phyloP scores from a whole-genome alignment of 2,329 filamentous ascomycete genomes.

The Sarocladium kiliense region DNA sequence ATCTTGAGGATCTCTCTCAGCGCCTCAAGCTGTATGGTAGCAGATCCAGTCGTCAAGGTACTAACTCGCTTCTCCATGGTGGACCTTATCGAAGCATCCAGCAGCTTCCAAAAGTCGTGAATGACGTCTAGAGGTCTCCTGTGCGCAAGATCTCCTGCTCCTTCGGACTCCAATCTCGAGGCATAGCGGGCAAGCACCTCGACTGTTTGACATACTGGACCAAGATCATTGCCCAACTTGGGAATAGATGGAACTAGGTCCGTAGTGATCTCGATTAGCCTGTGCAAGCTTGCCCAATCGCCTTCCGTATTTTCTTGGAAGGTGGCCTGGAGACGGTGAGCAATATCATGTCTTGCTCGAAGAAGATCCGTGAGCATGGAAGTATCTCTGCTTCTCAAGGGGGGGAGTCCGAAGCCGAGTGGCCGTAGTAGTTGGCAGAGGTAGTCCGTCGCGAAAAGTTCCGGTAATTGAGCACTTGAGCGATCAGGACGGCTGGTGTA shows the following conservation, averaged over 20 bases:
- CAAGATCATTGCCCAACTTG: conserved; percentile 39
- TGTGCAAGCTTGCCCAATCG: conserved; percentile 35
- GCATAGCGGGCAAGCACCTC: neutral
- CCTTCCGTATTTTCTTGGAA: conserved; percentile 38
- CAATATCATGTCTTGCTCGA: conserved; percentile 1
- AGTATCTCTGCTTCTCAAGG: neutral
- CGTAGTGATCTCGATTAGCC: conserved; percentile 36
- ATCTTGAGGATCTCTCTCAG: neutral
- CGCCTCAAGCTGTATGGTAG: neutral
- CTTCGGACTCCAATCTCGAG: conserved; percentile 21
- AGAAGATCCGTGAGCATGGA: neutral
- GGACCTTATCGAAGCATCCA: neutral
- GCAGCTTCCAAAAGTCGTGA: conserved; percentile 4
- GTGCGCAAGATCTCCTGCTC: conserved; percentile 26
- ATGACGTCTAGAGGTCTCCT: conserved; percentile 32
- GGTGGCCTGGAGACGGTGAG: conserved; percentile 30
- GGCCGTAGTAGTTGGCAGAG: conserved; percentile 34
- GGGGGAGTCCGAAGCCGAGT: neutral
- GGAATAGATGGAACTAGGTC: conserved; percentile 39
- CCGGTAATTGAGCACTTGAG: conserved; percentile 15
- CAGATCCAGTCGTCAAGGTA: neutral
- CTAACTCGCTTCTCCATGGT: conserved; percentile 2
- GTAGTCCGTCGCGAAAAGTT: conserved; percentile 29
- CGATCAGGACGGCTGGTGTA: conserved; percentile 11
- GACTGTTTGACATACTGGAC: conserved; percentile 29